Evolutionary conservation across 2,329 filamentous ascomycete species (phyloP), one percentile per base, ranked within the genome.

Genomic region (Penicillium frequentans): DNA sequence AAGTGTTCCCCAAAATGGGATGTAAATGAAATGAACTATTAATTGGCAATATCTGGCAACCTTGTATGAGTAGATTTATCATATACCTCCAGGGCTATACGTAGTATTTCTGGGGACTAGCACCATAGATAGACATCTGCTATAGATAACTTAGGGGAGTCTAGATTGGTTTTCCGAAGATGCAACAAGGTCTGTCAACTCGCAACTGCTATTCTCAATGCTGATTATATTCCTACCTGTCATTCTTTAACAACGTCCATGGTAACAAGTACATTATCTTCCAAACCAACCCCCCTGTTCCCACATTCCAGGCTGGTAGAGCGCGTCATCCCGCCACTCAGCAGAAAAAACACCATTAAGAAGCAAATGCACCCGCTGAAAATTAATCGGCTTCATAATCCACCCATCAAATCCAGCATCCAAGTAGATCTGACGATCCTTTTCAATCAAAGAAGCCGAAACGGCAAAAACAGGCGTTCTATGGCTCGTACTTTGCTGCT

Each of bases 301-400:
- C 92, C 91, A 96, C 46, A 86, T 73, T 0, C 91, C 91, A 2
- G 85, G 79, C 45, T 80, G 74, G 68, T 96, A 96, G 0, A 92
- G 70, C 64, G 85, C 87, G n/a, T 79, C 73, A 19, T 82, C 73
- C 19, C 90, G 82, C 0, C 82, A 75, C 0, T 82, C 75, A 0
- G 82, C 76, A 46, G 90, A 82, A 3, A 85, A 80, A 39, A 95
- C 90, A 1, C 90, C 91, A 1, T 78, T 73, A 54, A 96, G 81
- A 8, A 96, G 78, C 31, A 82, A 80, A 59, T 85, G 84, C 0
- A 96, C 80, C 9, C 91, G 82, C 63, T 86, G 85, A 69, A 96
- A 96, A 58, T 93, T 87, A 45, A 96, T 90, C 0, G 91, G 91
- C 68, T 96, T 96, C 54, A 96, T 76, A 23, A 96, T 91, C 91